These are phyloP conservation scores for Cryptococcus sp. DNA, from an alignment of 1,284 basidiomycete species.

Conservation along the genomic window DNA sequence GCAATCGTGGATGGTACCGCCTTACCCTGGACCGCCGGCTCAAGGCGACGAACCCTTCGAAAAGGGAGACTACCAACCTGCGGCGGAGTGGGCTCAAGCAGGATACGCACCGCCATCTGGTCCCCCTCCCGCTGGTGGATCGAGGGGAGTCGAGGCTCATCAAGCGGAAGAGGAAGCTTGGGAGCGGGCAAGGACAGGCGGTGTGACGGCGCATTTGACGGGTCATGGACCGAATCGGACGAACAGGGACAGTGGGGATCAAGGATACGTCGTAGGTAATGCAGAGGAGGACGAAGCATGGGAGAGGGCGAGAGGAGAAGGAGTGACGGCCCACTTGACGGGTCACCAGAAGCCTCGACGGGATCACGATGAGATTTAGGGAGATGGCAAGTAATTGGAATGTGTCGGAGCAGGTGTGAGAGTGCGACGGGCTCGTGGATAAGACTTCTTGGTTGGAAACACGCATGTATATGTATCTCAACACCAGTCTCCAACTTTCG, in stretches of 20 bases:
- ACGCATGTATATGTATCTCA: too few relatives aligned
- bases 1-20: conserved; percentile 42
- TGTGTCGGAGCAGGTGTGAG: too few relatives aligned
- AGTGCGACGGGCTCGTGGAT: too few relatives aligned
- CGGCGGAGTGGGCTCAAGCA: conserved; percentile 27
- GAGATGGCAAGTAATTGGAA: too few relatives aligned
- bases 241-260: conserved; percentile 3
- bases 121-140: conserved; percentile 12
- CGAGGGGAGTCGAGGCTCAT: not conserved
- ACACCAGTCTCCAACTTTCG: too few relatives aligned
- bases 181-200: conserved; percentile 25
- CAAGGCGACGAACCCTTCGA: conserved; percentile 19
- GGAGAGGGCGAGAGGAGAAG: conserved; percentile 31
- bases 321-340: conserved; percentile 39
- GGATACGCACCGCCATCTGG: conserved; percentile 22
- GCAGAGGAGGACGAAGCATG: conserved; percentile 41
- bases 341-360: conserved; percentile 13
- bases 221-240: conserved; percentile 18
- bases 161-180: conserved; percentile 38
- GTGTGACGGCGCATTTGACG: conserved; percentile 39
- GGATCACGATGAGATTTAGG: not conserved
- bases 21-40: conserved; percentile 40
- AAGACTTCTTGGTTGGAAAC: too few relatives aligned
- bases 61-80: conserved; percentile 33
- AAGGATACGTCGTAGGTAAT: conserved; percentile 30